Percentiles rank a stretch among this genome's conserved stretches.
phyloP scores from a whole-genome alignment of 2,329 filamentous ascomycete species.

The Lojkania enalia region DNA sequence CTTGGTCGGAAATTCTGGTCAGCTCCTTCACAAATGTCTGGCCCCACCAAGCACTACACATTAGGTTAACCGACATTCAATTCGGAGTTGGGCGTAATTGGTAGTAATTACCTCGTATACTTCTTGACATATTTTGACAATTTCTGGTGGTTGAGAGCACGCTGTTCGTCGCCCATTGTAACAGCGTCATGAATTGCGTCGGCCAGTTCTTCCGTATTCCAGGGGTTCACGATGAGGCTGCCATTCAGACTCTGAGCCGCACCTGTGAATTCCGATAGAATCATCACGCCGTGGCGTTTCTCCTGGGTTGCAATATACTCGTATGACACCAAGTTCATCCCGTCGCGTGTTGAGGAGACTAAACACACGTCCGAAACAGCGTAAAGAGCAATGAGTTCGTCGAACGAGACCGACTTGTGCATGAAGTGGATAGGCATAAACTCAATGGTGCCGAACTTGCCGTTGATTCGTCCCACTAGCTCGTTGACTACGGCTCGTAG shows the following conservation, averaged over 20 bases:
- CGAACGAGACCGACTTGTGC: constrained; percentile 92
- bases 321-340: constrained; percentile 98
- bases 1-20: constrained; percentile 58
- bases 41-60: constrained; percentile 82
- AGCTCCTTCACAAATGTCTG: constrained; percentile 87
- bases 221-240: constrained; percentile 93
- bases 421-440: constrained; percentile 99
- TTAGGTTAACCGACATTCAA: constrained; percentile 22
- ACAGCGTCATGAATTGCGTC: constrained; percentile 95
- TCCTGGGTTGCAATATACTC: constrained; percentile 96
- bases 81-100: background rate
- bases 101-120: constrained; percentile 76
- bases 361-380: constrained; percentile 90
- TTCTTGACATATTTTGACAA: constrained; percentile 95
- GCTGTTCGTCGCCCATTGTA: constrained; percentile 89
- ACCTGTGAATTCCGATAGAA: constrained; percentile 94
- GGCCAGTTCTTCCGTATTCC: constrained; percentile 96
- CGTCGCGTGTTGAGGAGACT: constrained; percentile 92
- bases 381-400: constrained; percentile 92
- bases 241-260: constrained; percentile 94
- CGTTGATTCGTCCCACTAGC: constrained; percentile 94
- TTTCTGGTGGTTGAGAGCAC: constrained; percentile 84
- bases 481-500: constrained; percentile 94
- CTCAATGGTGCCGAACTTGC: constrained; percentile 93
- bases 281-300: constrained; percentile 88